A percentile compares a stretch with the other conserved stretches of the same genome.
These are phyloP conservation scores for Trichothecium roseum DNA, from an alignment of 2,329 filamentous ascomycete species.

Conservation along the genomic window DNA sequence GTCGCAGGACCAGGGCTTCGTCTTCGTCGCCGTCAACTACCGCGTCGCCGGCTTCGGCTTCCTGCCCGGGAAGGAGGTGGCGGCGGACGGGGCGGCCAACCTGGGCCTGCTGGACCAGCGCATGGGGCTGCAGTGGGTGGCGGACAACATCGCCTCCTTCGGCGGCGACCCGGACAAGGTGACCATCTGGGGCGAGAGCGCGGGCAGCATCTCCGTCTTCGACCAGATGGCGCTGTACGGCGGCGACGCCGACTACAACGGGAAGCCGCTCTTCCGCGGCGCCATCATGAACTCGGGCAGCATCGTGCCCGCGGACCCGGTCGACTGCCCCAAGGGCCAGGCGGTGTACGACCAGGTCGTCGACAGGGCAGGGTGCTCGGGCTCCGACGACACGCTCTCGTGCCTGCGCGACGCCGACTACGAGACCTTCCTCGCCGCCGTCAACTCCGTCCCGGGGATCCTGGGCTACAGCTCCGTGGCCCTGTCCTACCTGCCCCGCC, in stretches of 20 bases:
- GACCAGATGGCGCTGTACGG: constrained; percentile 68
- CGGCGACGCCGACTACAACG: constrained; percentile 65
- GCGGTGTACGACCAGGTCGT: constrained; percentile 54
- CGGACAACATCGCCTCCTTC: constrained; percentile 67
- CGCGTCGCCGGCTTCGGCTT: constrained; percentile 67
- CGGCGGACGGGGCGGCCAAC: constrained; percentile 57
- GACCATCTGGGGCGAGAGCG: constrained; percentile 69
- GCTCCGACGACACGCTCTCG: constrained; percentile 43
- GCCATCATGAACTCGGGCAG: constrained; percentile 71
- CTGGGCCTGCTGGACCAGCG: constrained; percentile 64
- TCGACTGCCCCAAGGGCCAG: constrained; percentile 58
- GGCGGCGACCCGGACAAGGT: constrained; percentile 72
- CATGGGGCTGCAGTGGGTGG: constrained; percentile 63
- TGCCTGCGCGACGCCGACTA: constrained; percentile 56
- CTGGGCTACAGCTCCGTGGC: constrained; percentile 58
- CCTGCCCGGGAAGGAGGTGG: constrained; percentile 56
- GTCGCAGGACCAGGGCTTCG: constrained; percentile 39
- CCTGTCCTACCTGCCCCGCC: constrained; percentile 64
- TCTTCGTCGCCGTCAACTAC: constrained; percentile 73
- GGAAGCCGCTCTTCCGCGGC: constrained; percentile 61
- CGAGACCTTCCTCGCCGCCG: constrained; percentile 51
- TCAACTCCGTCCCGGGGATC: constrained; percentile 59
- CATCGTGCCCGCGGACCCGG: constrained; percentile 47
- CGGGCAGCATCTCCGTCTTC: constrained; percentile 62
- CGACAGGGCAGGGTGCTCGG: constrained; percentile 48